Evolutionary conservation across 116 monocot species (phyloP).

Genomic region (Trichopus zeylanicus): DNA sequence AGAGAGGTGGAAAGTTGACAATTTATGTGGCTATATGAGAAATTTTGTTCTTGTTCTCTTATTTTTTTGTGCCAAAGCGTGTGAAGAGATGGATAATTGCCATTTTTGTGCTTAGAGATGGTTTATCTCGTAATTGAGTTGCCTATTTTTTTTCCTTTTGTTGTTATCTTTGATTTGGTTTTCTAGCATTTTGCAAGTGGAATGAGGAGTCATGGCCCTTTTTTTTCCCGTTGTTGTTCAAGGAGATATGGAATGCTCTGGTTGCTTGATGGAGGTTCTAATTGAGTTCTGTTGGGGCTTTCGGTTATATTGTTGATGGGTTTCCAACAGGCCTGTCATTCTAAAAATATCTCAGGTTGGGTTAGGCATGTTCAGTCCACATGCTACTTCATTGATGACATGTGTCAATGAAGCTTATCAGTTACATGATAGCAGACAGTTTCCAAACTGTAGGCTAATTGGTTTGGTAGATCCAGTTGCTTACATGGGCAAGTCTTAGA

Average conservation of each 20-base stretch:
- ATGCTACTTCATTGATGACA: not conserved
- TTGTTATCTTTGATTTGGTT: not conserved
- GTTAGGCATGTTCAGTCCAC: not conserved
- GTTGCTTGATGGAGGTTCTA: not conserved
- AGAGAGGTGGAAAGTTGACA: no score
- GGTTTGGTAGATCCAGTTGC: not conserved
- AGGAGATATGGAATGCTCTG: not conserved
- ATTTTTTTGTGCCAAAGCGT: no score
- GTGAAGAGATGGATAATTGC: no score
- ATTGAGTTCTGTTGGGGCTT: not conserved
- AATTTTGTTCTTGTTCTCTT: no score
- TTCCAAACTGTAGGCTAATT: not conserved
- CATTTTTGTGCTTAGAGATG: not conserved
- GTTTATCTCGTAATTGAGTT: not conserved
- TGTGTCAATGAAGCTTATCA: not conserved
- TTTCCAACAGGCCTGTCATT: no score
- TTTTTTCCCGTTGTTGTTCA: not conserved
- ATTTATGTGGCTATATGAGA: no score
- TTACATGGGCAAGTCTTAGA: no score
- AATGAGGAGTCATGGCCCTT: not conserved
- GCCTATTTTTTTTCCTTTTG: not conserved
- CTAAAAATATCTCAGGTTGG: no score
- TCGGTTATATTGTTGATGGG: not conserved
- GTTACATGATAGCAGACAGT: not conserved
- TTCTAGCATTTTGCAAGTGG: not conserved